A percentile compares a stretch with the other conserved stretches of the same genome.
Conservation (phyloP, 352 stramenopile species). For the Phytopythium cucurbitacearum region DNA sequence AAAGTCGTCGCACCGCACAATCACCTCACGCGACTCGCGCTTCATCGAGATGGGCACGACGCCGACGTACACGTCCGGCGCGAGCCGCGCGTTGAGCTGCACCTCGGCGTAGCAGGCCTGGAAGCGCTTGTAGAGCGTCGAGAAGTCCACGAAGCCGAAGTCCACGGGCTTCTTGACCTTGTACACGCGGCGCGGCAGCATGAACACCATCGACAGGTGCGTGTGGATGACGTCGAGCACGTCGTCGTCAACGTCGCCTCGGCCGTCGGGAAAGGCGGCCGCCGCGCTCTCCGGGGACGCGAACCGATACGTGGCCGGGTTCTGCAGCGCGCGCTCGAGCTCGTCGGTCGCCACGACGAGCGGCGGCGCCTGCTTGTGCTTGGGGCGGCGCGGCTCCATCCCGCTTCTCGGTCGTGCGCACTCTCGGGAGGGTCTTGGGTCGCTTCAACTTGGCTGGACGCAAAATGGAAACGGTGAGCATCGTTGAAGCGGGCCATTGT, state of each 20-base stretch:
- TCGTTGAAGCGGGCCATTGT: no score
- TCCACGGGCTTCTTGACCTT: constrained; percentile 78
- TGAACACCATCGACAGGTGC: constrained; percentile 73
- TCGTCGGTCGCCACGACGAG: constrained; percentile 36
- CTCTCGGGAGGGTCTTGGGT: background rate
- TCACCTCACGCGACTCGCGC: constrained; percentile 40
- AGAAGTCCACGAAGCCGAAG: constrained; percentile 73
- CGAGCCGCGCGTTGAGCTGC: constrained; percentile 67
- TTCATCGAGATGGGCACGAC: constrained; percentile 70
- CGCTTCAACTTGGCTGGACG: constrained; percentile 3
- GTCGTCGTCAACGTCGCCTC: background rate
- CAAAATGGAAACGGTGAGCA: no score
- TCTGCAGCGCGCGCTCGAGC: constrained; percentile 37
- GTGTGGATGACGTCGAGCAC: constrained; percentile 49
- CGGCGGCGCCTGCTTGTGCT: constrained; percentile 59
- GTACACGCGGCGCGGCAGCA: constrained; percentile 54
- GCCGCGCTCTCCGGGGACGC: constrained; percentile 6
- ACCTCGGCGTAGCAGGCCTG: constrained; percentile 66
- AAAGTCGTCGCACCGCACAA: constrained; percentile 53
- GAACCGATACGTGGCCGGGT: constrained; percentile 28
- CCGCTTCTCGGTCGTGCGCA: background rate
- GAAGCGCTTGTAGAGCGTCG: constrained; percentile 68
- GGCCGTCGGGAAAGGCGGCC: constrained; percentile 15
- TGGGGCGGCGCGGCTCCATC: constrained; percentile 60
- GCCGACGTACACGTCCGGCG: constrained; percentile 57